A percentile compares a stretch with the other conserved stretches of the same genome.
phyloP scores from a whole-genome alignment of 1,284 basidiomycete species.

The Trametes pubescens region DNA sequence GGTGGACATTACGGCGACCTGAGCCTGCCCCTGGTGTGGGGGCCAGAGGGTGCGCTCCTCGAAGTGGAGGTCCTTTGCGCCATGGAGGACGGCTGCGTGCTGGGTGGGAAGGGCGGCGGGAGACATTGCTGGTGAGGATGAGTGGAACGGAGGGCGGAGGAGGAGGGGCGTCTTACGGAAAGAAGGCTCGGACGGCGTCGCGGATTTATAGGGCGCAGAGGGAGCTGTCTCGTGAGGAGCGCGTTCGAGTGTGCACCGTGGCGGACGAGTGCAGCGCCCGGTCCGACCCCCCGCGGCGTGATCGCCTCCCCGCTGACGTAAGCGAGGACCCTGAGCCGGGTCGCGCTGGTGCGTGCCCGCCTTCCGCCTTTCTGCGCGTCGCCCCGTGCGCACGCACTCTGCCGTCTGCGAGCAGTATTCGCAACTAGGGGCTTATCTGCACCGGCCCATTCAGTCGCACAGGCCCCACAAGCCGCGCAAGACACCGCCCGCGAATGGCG shows the following conservation, averaged over 20 bases:
- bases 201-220: conserved; percentile 37
- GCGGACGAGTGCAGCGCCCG: conserved; percentile 19
- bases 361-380: neutral
- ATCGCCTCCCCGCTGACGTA: conserved; percentile 31
- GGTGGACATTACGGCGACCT: conserved; percentile 81
- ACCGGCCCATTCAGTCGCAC: conserved; percentile 14
- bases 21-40: conserved; percentile 72
- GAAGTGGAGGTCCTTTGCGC: conserved; percentile 74
- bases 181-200: conserved; percentile 23
- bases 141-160: conserved; percentile 24
- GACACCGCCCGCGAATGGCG: neutral
- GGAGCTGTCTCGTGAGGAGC: conserved; percentile 35
- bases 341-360: conserved; percentile 10
- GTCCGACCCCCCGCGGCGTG: conserved; percentile 36
- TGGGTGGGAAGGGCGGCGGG: conserved; percentile 63
- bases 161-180: conserved; percentile 32
- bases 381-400: neutral
- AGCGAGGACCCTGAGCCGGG: conserved; percentile 30
- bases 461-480: neutral
- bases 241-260: neutral
- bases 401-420: neutral
- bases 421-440: conserved; percentile 15
- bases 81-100: conserved; percentile 74
- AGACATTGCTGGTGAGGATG: conserved; percentile 54
- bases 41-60: conserved; percentile 74